Conservation (phyloP, 2,329 filamentous ascomycete species). For the Kalmusia sp. region DNA sequence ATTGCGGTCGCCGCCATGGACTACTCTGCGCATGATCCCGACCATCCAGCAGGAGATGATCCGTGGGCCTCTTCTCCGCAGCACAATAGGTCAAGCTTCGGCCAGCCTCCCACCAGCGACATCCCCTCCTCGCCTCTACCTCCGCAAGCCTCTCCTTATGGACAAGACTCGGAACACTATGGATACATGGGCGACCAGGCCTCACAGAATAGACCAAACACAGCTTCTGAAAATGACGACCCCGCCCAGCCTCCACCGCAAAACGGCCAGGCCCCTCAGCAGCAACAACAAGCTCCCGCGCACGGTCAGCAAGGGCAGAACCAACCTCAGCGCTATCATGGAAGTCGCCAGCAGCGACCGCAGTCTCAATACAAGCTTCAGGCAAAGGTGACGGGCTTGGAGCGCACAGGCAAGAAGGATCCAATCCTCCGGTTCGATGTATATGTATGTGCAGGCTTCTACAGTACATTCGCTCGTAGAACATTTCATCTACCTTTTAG, state of each 20-base stretch:
- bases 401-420: conserved; percentile 94
- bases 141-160: conserved; percentile 49
- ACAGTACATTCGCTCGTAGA: background rate
- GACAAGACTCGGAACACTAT: conserved; percentile 41
- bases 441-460: conserved; percentile 69
- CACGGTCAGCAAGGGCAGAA: conserved; percentile 49
- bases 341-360: conserved; percentile 50
- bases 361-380: conserved; percentile 83
- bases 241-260: conserved; percentile 49
- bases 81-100: conserved; percentile 57
- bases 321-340: conserved; percentile 56
- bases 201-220: conserved; percentile 32
- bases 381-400: conserved; percentile 91
- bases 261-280: conserved; percentile 38
- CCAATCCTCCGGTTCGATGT: conserved; percentile 95
- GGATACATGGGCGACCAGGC: conserved; percentile 43
- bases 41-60: conserved; percentile 63
- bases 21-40: conserved; percentile 67
- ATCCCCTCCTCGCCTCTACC: conserved; percentile 50
- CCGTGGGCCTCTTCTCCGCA: conserved; percentile 70
- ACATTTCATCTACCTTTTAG: background rate
- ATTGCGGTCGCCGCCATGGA: conserved; percentile 61
- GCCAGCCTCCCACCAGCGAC: conserved; percentile 52
- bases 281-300: conserved; percentile 40
- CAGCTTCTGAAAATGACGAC: conserved; percentile 42